A percentile compares a stretch with the other conserved stretches of the same genome.
Conservation (phyloP, 345 rosid genomes). For the Eucalyptus urophylla region DNA sequence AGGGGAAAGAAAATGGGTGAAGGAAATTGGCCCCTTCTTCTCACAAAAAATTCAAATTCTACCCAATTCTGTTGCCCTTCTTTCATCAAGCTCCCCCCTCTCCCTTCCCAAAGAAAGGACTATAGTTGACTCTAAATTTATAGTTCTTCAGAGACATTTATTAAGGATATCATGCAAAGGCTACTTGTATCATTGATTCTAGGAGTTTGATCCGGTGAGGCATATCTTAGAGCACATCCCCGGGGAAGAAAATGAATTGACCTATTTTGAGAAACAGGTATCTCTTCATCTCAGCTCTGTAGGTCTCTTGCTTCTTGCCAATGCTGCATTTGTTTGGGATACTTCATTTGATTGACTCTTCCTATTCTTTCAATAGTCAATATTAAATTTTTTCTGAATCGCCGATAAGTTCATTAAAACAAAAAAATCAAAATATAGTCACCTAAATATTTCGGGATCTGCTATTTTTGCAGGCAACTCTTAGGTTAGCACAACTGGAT, state of each 20-base stretch:
- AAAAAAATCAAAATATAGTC: not conserved
- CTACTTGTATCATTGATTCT: slow-evolving; percentile 4
- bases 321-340: not conserved
- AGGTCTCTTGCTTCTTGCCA: not conserved
- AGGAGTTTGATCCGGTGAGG: slow-evolving; percentile 88
- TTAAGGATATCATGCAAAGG: not conserved
- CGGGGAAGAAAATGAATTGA: slow-evolving; percentile 48
- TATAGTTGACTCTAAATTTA: not conserved
- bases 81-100: not conserved
- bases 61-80: not conserved
- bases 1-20: not conserved
- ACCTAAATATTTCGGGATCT: not conserved
- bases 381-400: not conserved
- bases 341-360: not conserved
- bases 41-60: not conserved
- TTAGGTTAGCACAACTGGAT: slow-evolving; percentile 88
- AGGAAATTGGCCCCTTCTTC: not conserved
- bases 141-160: not conserved
- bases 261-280: slow-evolving; percentile 90
- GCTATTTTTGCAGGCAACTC: slow-evolving; percentile 44
- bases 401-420: not conserved
- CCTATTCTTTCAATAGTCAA: not conserved
- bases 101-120: not conserved
- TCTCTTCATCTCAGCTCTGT: not conserved
- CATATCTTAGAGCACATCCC: slow-evolving; percentile 78